Conservation (phyloP, 2,329 filamentous ascomycete genomes). For the Aspergillus calidoustus region DNA sequence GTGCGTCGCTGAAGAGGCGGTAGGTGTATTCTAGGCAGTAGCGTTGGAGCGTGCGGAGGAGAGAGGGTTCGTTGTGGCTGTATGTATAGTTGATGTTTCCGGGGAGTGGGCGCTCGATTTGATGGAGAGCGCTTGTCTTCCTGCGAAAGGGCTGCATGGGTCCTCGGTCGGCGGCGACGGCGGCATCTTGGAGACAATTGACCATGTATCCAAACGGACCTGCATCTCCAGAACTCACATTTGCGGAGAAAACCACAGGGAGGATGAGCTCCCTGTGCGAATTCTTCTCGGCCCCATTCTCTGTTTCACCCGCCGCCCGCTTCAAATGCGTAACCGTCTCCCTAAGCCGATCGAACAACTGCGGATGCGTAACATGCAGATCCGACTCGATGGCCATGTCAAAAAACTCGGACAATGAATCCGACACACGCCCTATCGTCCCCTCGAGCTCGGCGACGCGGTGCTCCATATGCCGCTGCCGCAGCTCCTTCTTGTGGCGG, state of each 20-base stretch:
- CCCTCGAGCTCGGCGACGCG: conserved; percentile 69
- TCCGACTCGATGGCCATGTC: conserved; percentile 62
- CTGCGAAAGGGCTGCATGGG: background rate
- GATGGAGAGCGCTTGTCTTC: background rate
- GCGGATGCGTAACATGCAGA: conserved; percentile 18
- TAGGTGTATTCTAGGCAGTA: conserved; percentile 67
- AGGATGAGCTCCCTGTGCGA: too few relatives aligned
- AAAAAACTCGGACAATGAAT: conserved; percentile 68
- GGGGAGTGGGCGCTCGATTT: background rate
- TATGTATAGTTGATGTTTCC: conserved; percentile 51
- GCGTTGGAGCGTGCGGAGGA: conserved; percentile 73
- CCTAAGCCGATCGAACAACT: background rate
- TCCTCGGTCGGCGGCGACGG: too few relatives aligned
- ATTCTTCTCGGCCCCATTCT: too few relatives aligned
- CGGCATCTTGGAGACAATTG: background rate
- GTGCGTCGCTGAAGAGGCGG: conserved; percentile 54
- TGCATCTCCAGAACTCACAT: background rate
- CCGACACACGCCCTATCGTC: conserved; percentile 73
- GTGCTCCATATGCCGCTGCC: conserved; percentile 72
- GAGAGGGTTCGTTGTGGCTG: conserved; percentile 67
- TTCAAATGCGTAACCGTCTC: background rate
- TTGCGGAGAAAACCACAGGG: background rate
- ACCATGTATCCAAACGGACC: conserved; percentile 9
- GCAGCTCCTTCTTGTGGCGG: conserved; percentile 78
- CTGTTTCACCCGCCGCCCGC: too few relatives aligned